Percentiles rank a stretch among this genome's conserved stretches.
phyloP scores from a whole-genome alignment of 345 rosid genomes.

The Adansonia digitata region DNA sequence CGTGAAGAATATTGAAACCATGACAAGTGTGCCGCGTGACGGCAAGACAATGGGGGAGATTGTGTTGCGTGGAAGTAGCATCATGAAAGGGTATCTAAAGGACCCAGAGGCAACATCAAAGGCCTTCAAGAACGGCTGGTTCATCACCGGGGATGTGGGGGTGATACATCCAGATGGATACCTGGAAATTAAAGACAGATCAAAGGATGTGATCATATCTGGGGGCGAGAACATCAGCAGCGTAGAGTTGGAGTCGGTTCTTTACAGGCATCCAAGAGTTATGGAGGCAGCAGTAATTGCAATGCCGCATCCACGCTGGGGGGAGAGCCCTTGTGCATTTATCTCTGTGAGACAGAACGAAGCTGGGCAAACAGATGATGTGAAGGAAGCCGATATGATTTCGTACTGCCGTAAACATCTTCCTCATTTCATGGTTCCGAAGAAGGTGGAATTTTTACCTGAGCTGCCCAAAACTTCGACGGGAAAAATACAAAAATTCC shows the following conservation, averaged over 20 bases:
- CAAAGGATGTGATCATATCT: conserved; percentile 53
- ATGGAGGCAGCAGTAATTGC: conserved; percentile 57
- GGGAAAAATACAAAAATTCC: conserved; percentile 48
- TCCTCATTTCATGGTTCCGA: conserved; percentile 50
- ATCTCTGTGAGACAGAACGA: conserved; percentile 20
- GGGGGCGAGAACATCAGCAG: conserved; percentile 73
- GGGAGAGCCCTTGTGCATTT: conserved; percentile 59
- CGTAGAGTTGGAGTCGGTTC: conserved; percentile 44
- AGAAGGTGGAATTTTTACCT: conserved; percentile 35
- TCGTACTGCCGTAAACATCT: conserved; percentile 39
- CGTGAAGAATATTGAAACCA: conserved; percentile 46
- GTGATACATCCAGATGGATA: conserved; percentile 45
- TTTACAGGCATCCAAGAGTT: conserved; percentile 40
- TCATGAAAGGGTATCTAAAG: conserved; percentile 77
- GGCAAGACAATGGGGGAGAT: conserved; percentile 70
- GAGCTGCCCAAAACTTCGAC: conserved; percentile 51
- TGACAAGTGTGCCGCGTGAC: conserved; percentile 55
- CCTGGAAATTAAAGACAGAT: conserved; percentile 40
- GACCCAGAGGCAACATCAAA: conserved; percentile 39
- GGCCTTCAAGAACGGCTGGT: conserved; percentile 51
- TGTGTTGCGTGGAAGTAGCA: conserved; percentile 56
- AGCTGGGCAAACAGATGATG: neutral
- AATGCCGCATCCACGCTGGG: conserved; percentile 54
- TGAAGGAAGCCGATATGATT: conserved; percentile 35
- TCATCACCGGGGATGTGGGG: conserved; percentile 35